Conservation (phyloP, 768 basidiomycete species). For the Hypholoma fasciculare region DNA sequence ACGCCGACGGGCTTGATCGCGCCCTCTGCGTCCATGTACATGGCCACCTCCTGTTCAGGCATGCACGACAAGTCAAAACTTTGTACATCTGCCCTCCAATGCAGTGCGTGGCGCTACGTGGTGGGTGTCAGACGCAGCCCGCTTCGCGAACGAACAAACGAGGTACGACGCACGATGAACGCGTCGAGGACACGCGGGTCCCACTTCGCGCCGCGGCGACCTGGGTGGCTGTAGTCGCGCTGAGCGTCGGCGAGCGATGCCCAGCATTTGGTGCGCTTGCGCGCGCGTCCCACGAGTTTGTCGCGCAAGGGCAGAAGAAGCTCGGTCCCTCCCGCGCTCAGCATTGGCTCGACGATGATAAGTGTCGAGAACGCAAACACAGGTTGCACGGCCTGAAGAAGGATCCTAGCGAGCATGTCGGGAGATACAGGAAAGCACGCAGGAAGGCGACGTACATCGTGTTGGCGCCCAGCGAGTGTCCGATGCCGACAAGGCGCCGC, state of each 20-base stretch:
- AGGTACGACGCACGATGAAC: slow-evolving; percentile 47
- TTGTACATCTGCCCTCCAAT: slow-evolving; percentile 31
- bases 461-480: slow-evolving; percentile 70
- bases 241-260: slow-evolving; percentile 42
- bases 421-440: background rate
- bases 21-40: slow-evolving; percentile 63
- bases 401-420: slow-evolving; percentile 36
- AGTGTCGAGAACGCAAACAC: slow-evolving; percentile 46
- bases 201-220: slow-evolving; percentile 42
- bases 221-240: slow-evolving; percentile 32
- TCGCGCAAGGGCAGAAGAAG: slow-evolving; percentile 41
- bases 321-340: slow-evolving; percentile 49
- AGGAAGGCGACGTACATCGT: slow-evolving; percentile 48
- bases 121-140: background rate
- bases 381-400: slow-evolving; percentile 51
- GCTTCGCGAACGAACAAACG: background rate
- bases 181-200: slow-evolving; percentile 49
- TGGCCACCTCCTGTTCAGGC: slow-evolving; percentile 62
- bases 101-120: slow-evolving; percentile 47
- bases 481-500: slow-evolving; percentile 60
- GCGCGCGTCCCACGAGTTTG: slow-evolving; percentile 45
- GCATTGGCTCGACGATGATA: slow-evolving; percentile 64
- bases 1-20: slow-evolving; percentile 50
- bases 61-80: slow-evolving; percentile 55
- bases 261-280: slow-evolving; percentile 55